Base-by-base conservation (phyloP, 345 rosid species). In the Ceriops zippeliana region DNA sequence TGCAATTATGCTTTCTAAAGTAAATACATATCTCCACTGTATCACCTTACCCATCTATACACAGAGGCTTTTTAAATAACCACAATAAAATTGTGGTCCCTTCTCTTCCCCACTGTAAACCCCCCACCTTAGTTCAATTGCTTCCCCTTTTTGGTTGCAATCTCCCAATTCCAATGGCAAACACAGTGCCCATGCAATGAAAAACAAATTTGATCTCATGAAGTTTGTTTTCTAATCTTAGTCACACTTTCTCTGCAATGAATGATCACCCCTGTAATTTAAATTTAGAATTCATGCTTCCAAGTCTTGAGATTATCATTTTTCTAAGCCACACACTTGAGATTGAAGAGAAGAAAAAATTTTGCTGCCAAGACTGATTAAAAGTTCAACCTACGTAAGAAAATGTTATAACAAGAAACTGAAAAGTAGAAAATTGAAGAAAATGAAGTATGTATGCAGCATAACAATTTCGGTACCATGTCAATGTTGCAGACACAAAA, bases 391-490 rank as follows among this genome's bases (percentile, higher is more conserved):
- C 54, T 3, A 34, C 11, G 5, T 31, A 21, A 9, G 65, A 22
- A 46, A 22, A 22, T 54, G 21, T 34, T 15, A 17, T 61, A 34
- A 34, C 10, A 30, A 58, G 7, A 59, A 47, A 68, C 13, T 58
- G 10, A 20, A 20, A 38, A 51, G 38, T 6, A 62, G 6, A 24
- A 70, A 52, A 4, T 32, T 49, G 11, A 54, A 24, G 24, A 16
- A 49, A 62, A 61, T 46, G 49, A 47, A 52, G 19, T 49, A 34
- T 28, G 34, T 5, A 65, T 68, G 24, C 51, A 64, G 27, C 37
- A 65, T 38, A 38, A 73, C 7, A 22, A 76, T 27, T 66, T 15
- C 46, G n/a, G 30, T 87, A 90, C 98, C 97, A 82, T 79, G 84
- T 85, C 78, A 81, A 68, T 66, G 93, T 86, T 60, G 91, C 78